A percentile compares a stretch with the other conserved stretches of the same genome.
Conservation (phyloP, 495 filamentous ascomycete species). For the Immersiella caudata region DNA sequence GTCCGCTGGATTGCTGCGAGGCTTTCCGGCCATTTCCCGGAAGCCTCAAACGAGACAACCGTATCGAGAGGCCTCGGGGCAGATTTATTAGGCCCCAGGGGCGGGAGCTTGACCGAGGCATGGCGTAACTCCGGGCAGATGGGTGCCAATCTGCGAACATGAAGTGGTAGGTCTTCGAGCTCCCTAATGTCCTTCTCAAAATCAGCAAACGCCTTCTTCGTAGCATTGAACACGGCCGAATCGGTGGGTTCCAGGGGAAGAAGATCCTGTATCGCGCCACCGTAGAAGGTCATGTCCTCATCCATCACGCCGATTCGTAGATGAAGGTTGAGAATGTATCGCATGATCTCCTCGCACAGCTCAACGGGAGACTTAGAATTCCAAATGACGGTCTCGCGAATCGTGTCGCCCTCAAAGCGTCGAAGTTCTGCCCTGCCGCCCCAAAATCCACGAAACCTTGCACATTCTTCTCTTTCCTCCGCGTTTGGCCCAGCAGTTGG, state of each 20-base stretch:
- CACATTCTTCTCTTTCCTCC: slow-evolving; percentile 71
- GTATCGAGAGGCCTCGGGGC: slow-evolving; percentile 57
- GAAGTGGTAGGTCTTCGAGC: slow-evolving; percentile 79
- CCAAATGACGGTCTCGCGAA: slow-evolving; percentile 84
- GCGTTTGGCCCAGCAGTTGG: slow-evolving; percentile 60
- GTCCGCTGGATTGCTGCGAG: slow-evolving; percentile 87
- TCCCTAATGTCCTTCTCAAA: slow-evolving; percentile 73
- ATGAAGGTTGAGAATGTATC: slow-evolving; percentile 70
- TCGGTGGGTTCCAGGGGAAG: slow-evolving; percentile 52
- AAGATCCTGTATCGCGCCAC: slow-evolving; percentile 61
- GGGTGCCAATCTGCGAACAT: slow-evolving; percentile 74
- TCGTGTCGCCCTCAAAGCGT: slow-evolving; percentile 73
- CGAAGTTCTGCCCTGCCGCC: slow-evolving; percentile 73
- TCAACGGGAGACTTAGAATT: slow-evolving; percentile 57
- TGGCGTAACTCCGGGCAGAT: slow-evolving; percentile 73
- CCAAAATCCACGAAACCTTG: slow-evolving; percentile 74
- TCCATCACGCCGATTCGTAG: slow-evolving; percentile 48
- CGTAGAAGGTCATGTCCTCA: slow-evolving; percentile 58
- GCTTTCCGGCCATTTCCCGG: slow-evolving; percentile 90
- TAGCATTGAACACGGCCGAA: slow-evolving; percentile 55
- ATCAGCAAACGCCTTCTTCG: slow-evolving; percentile 61
- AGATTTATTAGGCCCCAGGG: slow-evolving; percentile 42
- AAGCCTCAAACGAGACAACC: slow-evolving; percentile 89
- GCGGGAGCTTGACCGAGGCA: slow-evolving; percentile 61
- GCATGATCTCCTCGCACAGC: slow-evolving; percentile 77